Evolutionary conservation across 192 early-diverging fungal species (phyloP), one percentile per base, ranked within the genome.

Genomic region (Anaeromyces robustus): DNA sequence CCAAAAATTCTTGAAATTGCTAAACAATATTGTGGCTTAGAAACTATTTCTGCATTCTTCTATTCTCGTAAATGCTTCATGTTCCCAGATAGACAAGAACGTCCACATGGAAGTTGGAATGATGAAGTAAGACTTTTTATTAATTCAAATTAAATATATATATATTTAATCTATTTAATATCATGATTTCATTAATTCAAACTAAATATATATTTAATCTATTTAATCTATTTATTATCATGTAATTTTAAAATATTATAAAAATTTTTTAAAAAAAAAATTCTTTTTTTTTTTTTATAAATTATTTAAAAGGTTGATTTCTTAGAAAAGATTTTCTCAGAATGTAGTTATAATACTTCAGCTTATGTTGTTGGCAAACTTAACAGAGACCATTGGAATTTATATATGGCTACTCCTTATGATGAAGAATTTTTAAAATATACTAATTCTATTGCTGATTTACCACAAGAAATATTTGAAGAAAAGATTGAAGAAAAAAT

Each of bases 41-140:
- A 88, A 79, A 89, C 89, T 78, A 87, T 96, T 52, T 92, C 92
- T 85, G 91, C 95, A 78, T 81, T 95, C 28, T 99, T 99, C 81
- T 99, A 99, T 86, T 96, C 95, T 52, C 93, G 97, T 86, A 99
- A 97, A 86, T 91, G 94, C 30, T 97, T 97, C 83, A 92, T 97
- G 93, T 99, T 96, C 83, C 97, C 97, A 59, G 94, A 96, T 79
- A 88, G 90, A 83, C 97, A 99, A 83, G 86, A 85, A 41, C 92
- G 90, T 81, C 93, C 95, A 52, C 97, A 99, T 86, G 93, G 92
- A 30, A 89, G 90, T 84, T 99, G 96, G 96, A 92, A 93, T 80
- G 92, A 93, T 78, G 97, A 99, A 86, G 96, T 97, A 14, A 86
- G 82, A 28, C 92, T 87, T 82, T 85, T 93, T 81, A 92, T 93